These are phyloP conservation scores for Piromyces sp. DNA, from an alignment of 192 early-diverging fungal genomes.

Conservation along the genomic window DNA sequence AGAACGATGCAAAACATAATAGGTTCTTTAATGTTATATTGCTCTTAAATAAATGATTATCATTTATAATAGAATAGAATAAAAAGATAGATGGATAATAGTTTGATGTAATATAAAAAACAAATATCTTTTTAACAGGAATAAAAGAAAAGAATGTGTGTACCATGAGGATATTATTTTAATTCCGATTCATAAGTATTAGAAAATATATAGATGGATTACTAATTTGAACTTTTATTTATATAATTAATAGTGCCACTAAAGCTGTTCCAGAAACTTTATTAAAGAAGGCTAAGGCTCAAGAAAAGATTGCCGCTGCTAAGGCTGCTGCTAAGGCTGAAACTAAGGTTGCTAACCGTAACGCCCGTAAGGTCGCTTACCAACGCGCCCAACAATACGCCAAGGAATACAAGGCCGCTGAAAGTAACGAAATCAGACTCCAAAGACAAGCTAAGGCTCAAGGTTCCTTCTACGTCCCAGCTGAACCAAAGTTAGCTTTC, in stretches of 20 bases:
- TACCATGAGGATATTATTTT: not conserved
- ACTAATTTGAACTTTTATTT: not conserved
- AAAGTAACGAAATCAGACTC: slow-evolving; percentile 79
- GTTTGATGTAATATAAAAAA: too few species aligned
- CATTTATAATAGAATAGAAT: not conserved
- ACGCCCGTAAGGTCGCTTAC: slow-evolving; percentile 91
- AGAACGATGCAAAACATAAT: not conserved
- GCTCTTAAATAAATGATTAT: not conserved
- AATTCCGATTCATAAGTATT: not conserved
- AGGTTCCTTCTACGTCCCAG: slow-evolving; percentile 86
- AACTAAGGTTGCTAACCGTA: slow-evolving; percentile 23
- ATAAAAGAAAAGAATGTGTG: not conserved
- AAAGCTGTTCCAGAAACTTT: slow-evolving; percentile 57
- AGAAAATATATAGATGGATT: not conserved
- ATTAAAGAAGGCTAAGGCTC: slow-evolving; percentile 68
- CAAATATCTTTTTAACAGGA: not conserved
- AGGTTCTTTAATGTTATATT: not conserved
- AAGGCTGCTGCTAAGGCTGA: slow-evolving; percentile 26
- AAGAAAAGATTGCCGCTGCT: slow-evolving; percentile 51
- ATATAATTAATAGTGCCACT: not conserved
- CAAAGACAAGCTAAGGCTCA: slow-evolving; percentile 78
- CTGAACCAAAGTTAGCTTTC: slow-evolving; percentile 91
- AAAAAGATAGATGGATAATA: not conserved
- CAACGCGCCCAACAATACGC: slow-evolving; percentile 98
- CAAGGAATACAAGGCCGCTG: slow-evolving; percentile 82